Base-by-base conservation (phyloP, 441 rosid species). In the Mallotus repandus region DNA sequence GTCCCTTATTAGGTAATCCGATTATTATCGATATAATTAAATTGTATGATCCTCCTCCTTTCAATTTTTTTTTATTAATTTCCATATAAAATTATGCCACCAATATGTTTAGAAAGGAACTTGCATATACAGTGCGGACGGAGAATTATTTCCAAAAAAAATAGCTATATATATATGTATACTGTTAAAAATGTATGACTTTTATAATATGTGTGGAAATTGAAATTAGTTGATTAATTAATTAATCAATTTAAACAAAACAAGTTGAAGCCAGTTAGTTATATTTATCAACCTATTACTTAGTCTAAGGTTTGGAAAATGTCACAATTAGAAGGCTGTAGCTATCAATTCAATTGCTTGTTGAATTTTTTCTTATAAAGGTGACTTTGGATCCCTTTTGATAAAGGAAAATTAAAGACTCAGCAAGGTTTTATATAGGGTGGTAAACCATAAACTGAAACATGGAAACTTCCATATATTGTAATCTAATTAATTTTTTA, bases 291-390 rank as follows among this genome's bases (percentile, higher is more conserved):
- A 71, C 74, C 71, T 21, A 67, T 68, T 29, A 76, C 48, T 58
- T 70, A 77, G 86, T 87, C 82, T 22, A 68, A 19, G 71, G 85
- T 87, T 87, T 76, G 85, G 81, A 85, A 87, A 75, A 76, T 80
- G 87, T 82, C 86, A 63, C 82, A 13, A 78, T 69, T 73, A 49
- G 45, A 63, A 70, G 66, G 70, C n/a, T 63, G 73, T 76, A 52
- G 66, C 81, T 66, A 80, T 77, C 84, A 79, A 55, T 69, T 73
- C 56, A 68, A 57, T 74, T 54, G 43, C 60, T 11, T 49, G 65
- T 74, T 49, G 63, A 77, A 56, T 79, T 67, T 76, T 73, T 38
- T 41, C 19, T 41, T 29, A 29, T 41, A 19, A 29, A 63, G 50
- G 50, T 53, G 75, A 81, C 86, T 80, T 86, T 76, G 86, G 85